Percentiles rank a stretch among this genome's conserved stretches.
Evolutionary conservation across 2,329 filamentous ascomycete genomes (phyloP).

Genomic region (Cladophialophora psammophila): DNA sequence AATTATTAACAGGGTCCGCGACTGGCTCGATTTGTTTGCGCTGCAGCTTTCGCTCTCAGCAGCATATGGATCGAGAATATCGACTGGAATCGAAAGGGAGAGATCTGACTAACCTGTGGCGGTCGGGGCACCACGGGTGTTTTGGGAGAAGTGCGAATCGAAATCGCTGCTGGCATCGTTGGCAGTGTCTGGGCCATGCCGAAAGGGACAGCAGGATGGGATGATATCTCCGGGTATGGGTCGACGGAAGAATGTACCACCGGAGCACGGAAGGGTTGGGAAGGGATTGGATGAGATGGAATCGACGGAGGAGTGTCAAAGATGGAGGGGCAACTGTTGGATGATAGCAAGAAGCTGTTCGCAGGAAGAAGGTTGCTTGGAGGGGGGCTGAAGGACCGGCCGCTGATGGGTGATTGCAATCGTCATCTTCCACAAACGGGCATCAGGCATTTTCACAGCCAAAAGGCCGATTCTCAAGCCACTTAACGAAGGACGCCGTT

Average conservation of each 20-base stretch:
- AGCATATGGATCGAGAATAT: neutral
- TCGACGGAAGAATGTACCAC: constrained; percentile 5
- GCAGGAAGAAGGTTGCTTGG: neutral
- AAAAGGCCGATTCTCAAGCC: neutral
- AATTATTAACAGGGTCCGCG: constrained; percentile 2
- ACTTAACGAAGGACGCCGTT: neutral
- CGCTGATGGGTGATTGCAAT: constrained; percentile 1
- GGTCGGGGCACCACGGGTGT: neutral
- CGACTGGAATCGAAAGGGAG: constrained; percentile 2
- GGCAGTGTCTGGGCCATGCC: neutral
- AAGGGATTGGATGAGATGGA: neutral
- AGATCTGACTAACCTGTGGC: constrained; percentile 6
- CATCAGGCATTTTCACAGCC: neutral
- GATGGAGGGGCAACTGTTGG: neutral
- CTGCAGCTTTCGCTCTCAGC: neutral
- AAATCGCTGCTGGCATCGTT: neutral
- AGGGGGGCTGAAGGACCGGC: neutral
- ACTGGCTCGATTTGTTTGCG: neutral
- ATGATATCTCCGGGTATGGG: neutral
- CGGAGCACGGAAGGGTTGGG: neutral
- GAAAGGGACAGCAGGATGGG: neutral
- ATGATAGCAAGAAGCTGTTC: neutral
- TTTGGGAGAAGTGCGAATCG: neutral
- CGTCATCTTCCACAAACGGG: neutral
- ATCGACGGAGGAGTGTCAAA: neutral